Base-by-base conservation (phyloP, 2,329 filamentous ascomycete species). In the Teratosphaeria gauchensis region DNA sequence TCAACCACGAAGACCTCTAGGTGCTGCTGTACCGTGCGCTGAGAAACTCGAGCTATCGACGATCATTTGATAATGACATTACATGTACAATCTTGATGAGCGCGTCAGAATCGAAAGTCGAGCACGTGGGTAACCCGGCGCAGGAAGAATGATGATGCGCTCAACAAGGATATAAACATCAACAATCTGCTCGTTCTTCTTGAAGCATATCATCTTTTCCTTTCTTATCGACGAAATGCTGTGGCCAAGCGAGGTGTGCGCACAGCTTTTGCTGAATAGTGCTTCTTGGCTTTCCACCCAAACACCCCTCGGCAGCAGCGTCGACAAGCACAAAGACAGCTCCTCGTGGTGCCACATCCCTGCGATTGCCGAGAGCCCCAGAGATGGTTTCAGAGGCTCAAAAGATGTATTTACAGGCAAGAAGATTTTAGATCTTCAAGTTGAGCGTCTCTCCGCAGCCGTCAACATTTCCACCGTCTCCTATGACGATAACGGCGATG, bases 371-470 rank as follows among this genome's bases (percentile, higher is more conserved):
- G 30, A 52, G 30, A 52, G 21, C 21, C 53, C 53, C 19, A 31
- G 16, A 16, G 53, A 35, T 33, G 53, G 53, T 21, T 14, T 54
- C 9, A 31, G 8, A 14, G 19, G 31, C 19, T 54, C 53, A 19
- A 14, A 11, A 21, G 19, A 31, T 31, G 21, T 35, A n/a, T 54
- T 54, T 24, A 21, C 21, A 4, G 32, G 32, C 53, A 24, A 61
- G n/a, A 51, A 61, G 56, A 42, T 55, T 58, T 30, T 62, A 48
- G 54, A 33, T 28, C 16, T 33, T 11, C 38, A 51, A 28, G 53
- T 51, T 4, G 53, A 54, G 53, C 53, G 53, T 35, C 53, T 54
- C 12, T 31, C 53, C 19, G 53, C 53, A 11, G 28, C 32, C 53
- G 53, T 54, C 11, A 54, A 35, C 19, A 9, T 54, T 1, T 19